Evolutionary conservation across 805 yeast species (phyloP), one percentile per base, ranked within the genome.

Genomic region (Wickerhamiella cacticola): DNA sequence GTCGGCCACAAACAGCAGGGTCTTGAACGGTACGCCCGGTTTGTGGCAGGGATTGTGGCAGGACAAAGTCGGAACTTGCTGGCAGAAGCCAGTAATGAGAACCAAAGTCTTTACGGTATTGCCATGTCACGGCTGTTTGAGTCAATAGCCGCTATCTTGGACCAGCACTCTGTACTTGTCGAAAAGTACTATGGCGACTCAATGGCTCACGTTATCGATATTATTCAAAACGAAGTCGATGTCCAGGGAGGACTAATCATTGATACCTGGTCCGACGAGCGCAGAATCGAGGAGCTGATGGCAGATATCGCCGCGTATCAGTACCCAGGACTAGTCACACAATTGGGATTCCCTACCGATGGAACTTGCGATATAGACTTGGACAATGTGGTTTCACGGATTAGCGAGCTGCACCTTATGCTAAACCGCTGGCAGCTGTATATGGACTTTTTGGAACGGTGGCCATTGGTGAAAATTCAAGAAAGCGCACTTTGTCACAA

Each of bases 241-340:
- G 71, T 88, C n/a, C 98, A 92, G 59, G 80, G 89, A 22, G 94
- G 94, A 0, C 68, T 92, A 39, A 82, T 92, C 3, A 70, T 83
- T 48, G 97, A 89, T 62, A 83, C 92, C 0, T 85, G 84, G 58
- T 75, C 79, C 67, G 96, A 88, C 55, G 72, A 76, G 24, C 73
- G 84, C 53, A 69, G 79, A 23, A 58, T 87, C 3, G 78, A 72
- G 24, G 70, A 74, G 51, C 59, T 73, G 7, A 55, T 82, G 21
- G 70, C 71, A 48, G 84, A 79, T 21, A 69, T 81, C 43, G 66
- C 68, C 19, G 59, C 67, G 18, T 82, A 84, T 60, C 67, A 69
- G 25, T 79, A 70, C 57, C 78, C 78, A 6, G 63, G 60, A 13
- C 59, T 74, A 39, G 70, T 71, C 19, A 48, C 50, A 3, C 24